Conservation (phyloP, 306 rosid species). For the Cicer chorassanicum region DNA sequence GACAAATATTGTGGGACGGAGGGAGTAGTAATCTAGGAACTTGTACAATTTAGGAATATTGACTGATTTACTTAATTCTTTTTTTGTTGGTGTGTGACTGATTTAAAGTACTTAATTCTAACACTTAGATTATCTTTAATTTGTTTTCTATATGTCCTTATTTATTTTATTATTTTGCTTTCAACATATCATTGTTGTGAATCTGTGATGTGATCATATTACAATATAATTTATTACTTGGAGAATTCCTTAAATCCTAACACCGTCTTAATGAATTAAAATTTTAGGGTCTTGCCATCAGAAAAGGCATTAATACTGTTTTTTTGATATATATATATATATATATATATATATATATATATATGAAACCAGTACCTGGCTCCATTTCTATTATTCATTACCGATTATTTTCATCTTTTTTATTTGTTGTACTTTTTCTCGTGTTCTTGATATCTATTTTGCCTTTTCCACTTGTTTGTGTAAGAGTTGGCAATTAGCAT, state of each 20-base stretch:
- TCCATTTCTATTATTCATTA: constrained; percentile 1
- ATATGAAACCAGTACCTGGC: constrained; percentile 1
- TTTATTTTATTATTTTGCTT: background rate
- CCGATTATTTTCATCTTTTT: background rate
- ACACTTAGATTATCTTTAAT: constrained; percentile 7
- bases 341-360: no score
- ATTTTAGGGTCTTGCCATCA: constrained; percentile 4
- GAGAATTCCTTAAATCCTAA: constrained; percentile 3
- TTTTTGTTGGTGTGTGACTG: no score
- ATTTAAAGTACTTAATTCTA: no score
- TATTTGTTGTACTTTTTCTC: background rate
- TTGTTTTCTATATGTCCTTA: background rate
- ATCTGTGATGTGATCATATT: background rate
- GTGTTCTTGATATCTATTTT: background rate
- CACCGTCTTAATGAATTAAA: constrained; percentile 12
- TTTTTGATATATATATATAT: background rate
- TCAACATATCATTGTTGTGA: background rate
- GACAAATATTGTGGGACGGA: no score
- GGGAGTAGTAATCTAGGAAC: no score
- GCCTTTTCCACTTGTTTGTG: constrained; percentile 2
- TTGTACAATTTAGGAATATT: no score
- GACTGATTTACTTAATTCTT: no score
- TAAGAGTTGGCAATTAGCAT: background rate
- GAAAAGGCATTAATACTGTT: constrained; percentile 4
- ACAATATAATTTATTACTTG: background rate